Conservation (phyloP, 2,329 filamentous ascomycete species). For the Diaporthe sp. region DNA sequence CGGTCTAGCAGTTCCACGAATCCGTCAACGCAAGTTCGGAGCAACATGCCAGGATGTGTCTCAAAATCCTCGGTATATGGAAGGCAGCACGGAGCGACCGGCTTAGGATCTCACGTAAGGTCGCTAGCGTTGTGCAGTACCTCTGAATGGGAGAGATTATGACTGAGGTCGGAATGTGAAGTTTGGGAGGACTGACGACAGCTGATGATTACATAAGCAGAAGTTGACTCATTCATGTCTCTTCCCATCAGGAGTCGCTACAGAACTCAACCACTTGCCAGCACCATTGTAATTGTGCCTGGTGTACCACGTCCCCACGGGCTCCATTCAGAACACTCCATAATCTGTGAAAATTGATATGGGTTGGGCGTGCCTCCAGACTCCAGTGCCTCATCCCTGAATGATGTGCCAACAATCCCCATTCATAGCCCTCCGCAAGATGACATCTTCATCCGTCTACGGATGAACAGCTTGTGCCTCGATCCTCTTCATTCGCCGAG, state of each 20-base stretch:
- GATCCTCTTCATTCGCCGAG: not conserved
- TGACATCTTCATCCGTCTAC: no score
- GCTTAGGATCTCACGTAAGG: conserved; percentile 11
- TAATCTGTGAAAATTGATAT: no score
- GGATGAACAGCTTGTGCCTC: not conserved
- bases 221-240: not conserved
- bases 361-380: no score
- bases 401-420: not conserved
- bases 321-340: not conserved
- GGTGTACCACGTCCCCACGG: no score
- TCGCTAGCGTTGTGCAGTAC: not conserved
- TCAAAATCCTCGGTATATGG: not conserved
- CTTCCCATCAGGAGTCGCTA: not conserved
- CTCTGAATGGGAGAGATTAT: not conserved
- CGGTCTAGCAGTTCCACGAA: not conserved
- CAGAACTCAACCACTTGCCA: not conserved
- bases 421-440: not conserved
- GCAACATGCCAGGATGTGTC: not conserved
- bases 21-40: not conserved
- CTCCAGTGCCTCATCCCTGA: not conserved
- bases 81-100: not conserved
- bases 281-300: not conserved
- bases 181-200: not conserved
- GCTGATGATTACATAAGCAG: conserved; percentile 21
- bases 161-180: not conserved